phyloP scores from a whole-genome alignment of 164 flowering plant species.

The Annona cherimola region DNA sequence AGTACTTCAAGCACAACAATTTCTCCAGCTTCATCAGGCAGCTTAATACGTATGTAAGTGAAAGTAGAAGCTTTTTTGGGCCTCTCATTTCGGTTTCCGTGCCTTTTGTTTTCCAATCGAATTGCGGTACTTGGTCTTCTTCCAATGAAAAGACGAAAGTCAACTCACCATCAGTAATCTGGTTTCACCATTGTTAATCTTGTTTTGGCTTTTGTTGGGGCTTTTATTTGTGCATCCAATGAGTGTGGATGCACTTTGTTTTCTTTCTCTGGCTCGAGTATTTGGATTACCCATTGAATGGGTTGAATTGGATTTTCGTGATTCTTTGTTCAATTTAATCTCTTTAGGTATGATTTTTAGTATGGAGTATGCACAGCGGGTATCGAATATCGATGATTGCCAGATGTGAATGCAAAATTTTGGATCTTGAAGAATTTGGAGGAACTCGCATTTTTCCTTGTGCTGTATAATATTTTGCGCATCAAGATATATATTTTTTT shows the following conservation, averaged over 20 bases:
- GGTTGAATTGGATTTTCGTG: neutral
- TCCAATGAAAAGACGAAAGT: too few relatives aligned
- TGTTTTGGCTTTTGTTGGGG: neutral
- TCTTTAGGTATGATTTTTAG: neutral
- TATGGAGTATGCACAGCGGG: neutral
- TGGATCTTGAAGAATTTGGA: too few relatives aligned
- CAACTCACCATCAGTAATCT: too few relatives aligned
- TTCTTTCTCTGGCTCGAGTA: neutral
- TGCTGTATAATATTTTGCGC: too few relatives aligned
- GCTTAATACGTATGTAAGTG: slow-evolving; percentile 66
- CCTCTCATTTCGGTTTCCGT: neutral
- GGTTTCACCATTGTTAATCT: neutral
- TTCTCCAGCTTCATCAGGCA: slow-evolving; percentile 72
- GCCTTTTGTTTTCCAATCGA: neutral
- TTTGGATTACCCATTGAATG: neutral
- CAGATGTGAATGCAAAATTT: too few relatives aligned
- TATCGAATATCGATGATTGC: too few relatives aligned
- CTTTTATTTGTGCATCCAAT: neutral
- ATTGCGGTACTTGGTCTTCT: neutral
- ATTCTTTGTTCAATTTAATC: too few relatives aligned
- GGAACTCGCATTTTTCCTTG: too few relatives aligned
- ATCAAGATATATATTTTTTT: too few relatives aligned
- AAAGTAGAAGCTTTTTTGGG: neutral
- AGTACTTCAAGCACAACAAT: slow-evolving; percentile 69
- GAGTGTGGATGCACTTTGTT: neutral